A percentile compares a stretch with the other conserved stretches of the same genome.
These are phyloP conservation scores for Penicillium sp. DNA, from an alignment of 2,329 filamentous ascomycete species.

Conservation along the genomic window DNA sequence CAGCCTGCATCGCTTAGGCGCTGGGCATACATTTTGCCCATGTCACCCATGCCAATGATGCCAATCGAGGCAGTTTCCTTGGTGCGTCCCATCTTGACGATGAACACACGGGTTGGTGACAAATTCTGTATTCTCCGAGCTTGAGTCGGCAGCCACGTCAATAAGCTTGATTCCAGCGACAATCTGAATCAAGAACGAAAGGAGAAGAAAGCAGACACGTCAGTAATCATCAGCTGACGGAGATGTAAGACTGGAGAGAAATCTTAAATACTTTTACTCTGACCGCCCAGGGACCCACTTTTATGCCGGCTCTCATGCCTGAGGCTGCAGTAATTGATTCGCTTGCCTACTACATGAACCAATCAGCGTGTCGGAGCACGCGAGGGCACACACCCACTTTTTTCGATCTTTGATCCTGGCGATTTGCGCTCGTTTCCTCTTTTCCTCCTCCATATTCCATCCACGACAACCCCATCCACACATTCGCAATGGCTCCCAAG, in stretches of 20 bases:
- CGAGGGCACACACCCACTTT: constrained; percentile 39
- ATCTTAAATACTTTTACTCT: constrained; percentile 24
- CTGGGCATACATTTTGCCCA: constrained; percentile 97
- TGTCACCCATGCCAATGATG: constrained; percentile 98
- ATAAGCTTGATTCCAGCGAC: neutral
- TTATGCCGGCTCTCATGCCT: constrained; percentile 5
- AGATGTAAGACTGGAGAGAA: constrained; percentile 7
- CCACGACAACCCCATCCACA: constrained; percentile 38
- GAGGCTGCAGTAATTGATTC: constrained; percentile 17
- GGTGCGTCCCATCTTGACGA: constrained; percentile 29
- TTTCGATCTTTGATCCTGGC: constrained; percentile 17
- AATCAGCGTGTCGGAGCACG: constrained; percentile 22
- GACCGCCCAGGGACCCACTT: constrained; percentile 30
- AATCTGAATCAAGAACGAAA: too few relatives aligned
- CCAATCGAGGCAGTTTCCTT: constrained; percentile 73
- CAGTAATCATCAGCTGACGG: neutral
- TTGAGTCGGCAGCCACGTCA: neutral
- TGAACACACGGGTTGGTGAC: neutral
- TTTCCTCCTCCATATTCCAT: constrained; percentile 36
- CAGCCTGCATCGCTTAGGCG: constrained; percentile 85
- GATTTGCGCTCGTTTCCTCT: constrained; percentile 23
- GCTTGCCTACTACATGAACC: constrained; percentile 24
- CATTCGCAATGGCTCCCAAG: constrained; percentile 72
- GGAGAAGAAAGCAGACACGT: too few relatives aligned
- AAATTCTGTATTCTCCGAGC: neutral